Conservation (phyloP, 176 grass and related monocot genomes). For the Panicum miliaceum region DNA sequence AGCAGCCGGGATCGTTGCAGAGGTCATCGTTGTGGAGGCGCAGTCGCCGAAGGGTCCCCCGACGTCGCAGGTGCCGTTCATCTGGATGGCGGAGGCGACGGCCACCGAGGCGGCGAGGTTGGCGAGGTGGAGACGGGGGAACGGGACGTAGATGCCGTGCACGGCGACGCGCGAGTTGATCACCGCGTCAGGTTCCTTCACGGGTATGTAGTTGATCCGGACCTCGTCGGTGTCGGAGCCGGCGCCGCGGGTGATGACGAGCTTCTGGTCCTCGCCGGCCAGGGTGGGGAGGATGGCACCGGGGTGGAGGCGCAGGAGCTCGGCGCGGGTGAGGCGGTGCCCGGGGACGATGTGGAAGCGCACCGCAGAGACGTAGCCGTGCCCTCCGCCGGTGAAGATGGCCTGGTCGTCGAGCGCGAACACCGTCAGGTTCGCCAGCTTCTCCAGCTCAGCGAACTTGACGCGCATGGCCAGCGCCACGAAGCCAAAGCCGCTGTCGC, state of each 20-base stretch:
- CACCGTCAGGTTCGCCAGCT: conserved; percentile 64
- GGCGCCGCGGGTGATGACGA: conserved; percentile 61
- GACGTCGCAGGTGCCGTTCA: conserved; percentile 27
- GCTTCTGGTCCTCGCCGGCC: conserved; percentile 54
- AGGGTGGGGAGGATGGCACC: conserved; percentile 68
- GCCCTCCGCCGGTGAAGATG: conserved; percentile 71
- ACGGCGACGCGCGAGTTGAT: conserved; percentile 70
- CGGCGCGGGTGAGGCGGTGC: conserved; percentile 53
- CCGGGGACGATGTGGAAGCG: conserved; percentile 71
- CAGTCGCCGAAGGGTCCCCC: conserved; percentile 32
- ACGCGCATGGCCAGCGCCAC: conserved; percentile 72
- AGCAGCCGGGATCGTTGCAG: conserved; percentile 24
- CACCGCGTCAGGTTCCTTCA: conserved; percentile 69
- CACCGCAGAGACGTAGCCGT: conserved; percentile 65
- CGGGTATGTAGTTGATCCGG: conserved; percentile 75
- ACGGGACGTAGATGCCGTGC: conserved; percentile 62
- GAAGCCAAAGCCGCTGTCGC: conserved; percentile 63
- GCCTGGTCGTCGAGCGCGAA: conserved; percentile 71
- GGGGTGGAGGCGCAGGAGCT: conserved; percentile 54
- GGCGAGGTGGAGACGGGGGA: conserved; percentile 65
- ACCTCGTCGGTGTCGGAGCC: conserved; percentile 38
- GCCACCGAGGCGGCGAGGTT: conserved; percentile 50
- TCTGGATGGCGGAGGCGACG: conserved; percentile 35
- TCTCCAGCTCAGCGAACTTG: conserved; percentile 68
- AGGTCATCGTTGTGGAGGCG: conserved; percentile 27